These are phyloP conservation scores for Misopates orontium DNA, from an alignment of 257 asterid genomes.

Conservation along the genomic window DNA sequence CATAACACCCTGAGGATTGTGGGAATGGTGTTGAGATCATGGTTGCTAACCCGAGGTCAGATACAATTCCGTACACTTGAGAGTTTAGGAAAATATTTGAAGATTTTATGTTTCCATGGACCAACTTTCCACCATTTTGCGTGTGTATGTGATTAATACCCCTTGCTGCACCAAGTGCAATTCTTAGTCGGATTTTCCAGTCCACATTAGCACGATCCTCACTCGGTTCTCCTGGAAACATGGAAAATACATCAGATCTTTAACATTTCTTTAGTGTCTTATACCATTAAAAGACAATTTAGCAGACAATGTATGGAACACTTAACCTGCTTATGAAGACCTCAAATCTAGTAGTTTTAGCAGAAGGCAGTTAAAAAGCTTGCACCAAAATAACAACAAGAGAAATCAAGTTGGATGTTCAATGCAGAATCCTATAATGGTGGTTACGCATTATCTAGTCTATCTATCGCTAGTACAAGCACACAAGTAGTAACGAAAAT, in stretches of 20 bases:
- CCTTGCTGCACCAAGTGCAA: not conserved
- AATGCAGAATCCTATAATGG: too few species aligned
- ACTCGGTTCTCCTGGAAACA: not conserved
- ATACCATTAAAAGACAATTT: too few species aligned
- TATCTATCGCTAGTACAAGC: too few species aligned
- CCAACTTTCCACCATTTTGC: slow-evolving; percentile 15
- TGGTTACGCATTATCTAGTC: too few species aligned
- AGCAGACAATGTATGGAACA: not conserved
- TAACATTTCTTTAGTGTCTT: too few species aligned
- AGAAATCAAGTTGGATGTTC: too few species aligned
- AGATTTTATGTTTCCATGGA: slow-evolving; percentile 19
- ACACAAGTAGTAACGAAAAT: too few species aligned
- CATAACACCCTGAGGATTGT: not conserved
- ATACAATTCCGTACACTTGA: not conserved
- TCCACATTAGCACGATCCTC: not conserved
- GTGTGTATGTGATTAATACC: not conserved
- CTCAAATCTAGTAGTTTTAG: too few species aligned
- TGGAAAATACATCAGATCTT: not conserved
- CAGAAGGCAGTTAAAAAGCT: too few species aligned
- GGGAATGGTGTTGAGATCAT: not conserved
- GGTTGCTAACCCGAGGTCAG: slow-evolving; percentile 6
- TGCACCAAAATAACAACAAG: too few species aligned
- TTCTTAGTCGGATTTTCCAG: slow-evolving; percentile 1
- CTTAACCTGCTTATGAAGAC: not conserved
- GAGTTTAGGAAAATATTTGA: slow-evolving; percentile 7